Evolutionary conservation across 1,284 basidiomycete genomes (phyloP).

Genomic region (Ceratobasidium sp.): DNA sequence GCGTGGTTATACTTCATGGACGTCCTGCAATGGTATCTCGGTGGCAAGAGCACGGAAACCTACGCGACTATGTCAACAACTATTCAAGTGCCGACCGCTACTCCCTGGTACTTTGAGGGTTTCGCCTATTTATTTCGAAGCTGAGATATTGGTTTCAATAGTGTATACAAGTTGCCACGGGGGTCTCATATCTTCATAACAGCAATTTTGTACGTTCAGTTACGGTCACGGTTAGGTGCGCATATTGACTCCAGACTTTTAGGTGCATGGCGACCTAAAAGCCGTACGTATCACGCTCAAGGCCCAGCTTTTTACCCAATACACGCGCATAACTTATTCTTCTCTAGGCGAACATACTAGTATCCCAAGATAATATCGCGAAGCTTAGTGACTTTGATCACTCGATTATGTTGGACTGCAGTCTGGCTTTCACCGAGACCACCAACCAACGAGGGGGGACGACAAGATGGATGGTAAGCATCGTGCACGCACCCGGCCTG

Average conservation of each 20-base stretch:
- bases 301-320: neutral
- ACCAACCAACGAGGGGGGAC: neutral
- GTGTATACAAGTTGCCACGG: neutral
- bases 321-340: neutral
- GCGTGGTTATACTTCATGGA: neutral
- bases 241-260: neutral
- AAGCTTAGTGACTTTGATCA: neutral
- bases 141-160: neutral
- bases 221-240: neutral
- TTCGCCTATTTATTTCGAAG: neutral
- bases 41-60: neutral
- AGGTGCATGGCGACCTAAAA: conserved; percentile 5
- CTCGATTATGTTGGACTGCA: neutral
- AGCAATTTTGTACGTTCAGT: neutral
- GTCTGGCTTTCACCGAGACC: neutral
- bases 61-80: neutral
- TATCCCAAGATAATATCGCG: neutral
- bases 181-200: neutral
- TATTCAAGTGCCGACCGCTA: neutral
- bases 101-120: neutral
- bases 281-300: neutral
- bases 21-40: neutral
- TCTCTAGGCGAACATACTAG: neutral
- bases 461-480: conserved; percentile 10
- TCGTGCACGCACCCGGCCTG: too few species aligned